Percentiles rank a stretch among this genome's conserved stretches.
phyloP scores from a whole-genome alignment of 2,329 filamentous ascomycete genomes.

The Cladophialophora immunda region DNA sequence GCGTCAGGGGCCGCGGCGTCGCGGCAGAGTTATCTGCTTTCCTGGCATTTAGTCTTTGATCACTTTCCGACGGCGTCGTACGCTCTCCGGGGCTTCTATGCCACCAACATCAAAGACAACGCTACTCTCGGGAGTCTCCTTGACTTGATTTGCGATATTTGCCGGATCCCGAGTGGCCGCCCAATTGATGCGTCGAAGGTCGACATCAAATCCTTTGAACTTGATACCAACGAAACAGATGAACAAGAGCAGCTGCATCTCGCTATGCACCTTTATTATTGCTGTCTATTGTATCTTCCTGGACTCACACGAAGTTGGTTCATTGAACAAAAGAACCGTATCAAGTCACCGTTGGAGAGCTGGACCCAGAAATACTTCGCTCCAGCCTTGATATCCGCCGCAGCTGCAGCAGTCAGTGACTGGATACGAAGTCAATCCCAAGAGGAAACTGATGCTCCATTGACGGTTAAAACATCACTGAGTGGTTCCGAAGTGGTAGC shows the following conservation, averaged over 20 bases:
- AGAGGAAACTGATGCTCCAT: constrained; percentile 61
- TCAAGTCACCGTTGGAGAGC: constrained; percentile 79
- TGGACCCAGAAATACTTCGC: constrained; percentile 81
- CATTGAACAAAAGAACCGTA: constrained; percentile 77
- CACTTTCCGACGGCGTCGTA: constrained; percentile 80
- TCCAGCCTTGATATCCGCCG: constrained; percentile 51
- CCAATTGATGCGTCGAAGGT: constrained; percentile 76
- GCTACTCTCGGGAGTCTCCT: constrained; percentile 72
- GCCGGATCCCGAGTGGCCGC: constrained; percentile 78
- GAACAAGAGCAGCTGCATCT: constrained; percentile 83
- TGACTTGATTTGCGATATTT: constrained; percentile 81
- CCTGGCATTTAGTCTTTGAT: constrained; percentile 91
- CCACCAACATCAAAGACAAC: constrained; percentile 77
- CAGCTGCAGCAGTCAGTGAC: constrained; percentile 50
- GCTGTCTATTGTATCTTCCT: constrained; percentile 78
- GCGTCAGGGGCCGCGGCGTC: constrained; percentile 71
- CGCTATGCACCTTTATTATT: constrained; percentile 84
- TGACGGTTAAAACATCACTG: constrained; percentile 75
- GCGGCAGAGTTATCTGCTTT: constrained; percentile 81
- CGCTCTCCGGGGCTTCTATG: constrained; percentile 83
- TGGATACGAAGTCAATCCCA: constrained; percentile 52
- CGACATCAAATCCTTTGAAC: constrained; percentile 70
- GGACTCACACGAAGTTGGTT: constrained; percentile 85
- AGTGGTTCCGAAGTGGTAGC: constrained; percentile 80
- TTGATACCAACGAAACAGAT: constrained; percentile 62